These are phyloP conservation scores for Aspergillus terreus DNA, from an alignment of 2,329 filamentous ascomycete genomes.

Conservation along the genomic window DNA sequence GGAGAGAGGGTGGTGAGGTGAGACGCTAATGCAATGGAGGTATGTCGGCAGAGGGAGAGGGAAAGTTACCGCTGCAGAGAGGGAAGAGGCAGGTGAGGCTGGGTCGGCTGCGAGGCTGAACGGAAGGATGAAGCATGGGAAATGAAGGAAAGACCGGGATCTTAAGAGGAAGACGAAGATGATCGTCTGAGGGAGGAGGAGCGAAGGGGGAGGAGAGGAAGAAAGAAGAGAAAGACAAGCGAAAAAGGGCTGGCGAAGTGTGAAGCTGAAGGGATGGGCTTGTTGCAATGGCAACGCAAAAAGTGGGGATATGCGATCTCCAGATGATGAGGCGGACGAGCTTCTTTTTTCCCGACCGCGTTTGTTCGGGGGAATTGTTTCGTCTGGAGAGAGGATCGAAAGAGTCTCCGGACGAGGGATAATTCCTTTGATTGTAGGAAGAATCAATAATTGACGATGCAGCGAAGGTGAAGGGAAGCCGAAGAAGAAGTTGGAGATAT, in stretches of 20 bases:
- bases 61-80: conserved; percentile 18
- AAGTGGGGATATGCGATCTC: conserved; percentile 37
- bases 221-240: conserved; percentile 20
- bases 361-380: background rate
- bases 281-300: conserved; percentile 41
- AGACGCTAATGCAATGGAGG: conserved; percentile 18
- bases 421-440: too few relatives aligned
- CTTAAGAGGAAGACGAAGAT: conserved; percentile 17
- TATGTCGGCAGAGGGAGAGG: background rate
- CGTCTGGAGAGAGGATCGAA: too few relatives aligned
- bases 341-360: background rate
- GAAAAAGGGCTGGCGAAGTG: conserved; percentile 28
- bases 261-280: conserved; percentile 40
- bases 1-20: conserved; percentile 5
- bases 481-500: too few relatives aligned
- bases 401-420: too few relatives aligned
- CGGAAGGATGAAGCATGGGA: conserved; percentile 14
- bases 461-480: too few relatives aligned
- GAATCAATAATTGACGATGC: too few relatives aligned
- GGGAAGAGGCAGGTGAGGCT: conserved; percentile 5
- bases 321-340: conserved; percentile 23
- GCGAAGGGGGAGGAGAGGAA: conserved; percentile 17
- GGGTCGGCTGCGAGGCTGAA: background rate
- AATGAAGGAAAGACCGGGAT: conserved; percentile 11
- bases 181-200: conserved; percentile 6